Percentiles rank a stretch among this genome's conserved stretches.
Evolutionary conservation across 176 grass and related monocot genomes (phyloP).

Genomic region (Oryza glaberrima): DNA sequence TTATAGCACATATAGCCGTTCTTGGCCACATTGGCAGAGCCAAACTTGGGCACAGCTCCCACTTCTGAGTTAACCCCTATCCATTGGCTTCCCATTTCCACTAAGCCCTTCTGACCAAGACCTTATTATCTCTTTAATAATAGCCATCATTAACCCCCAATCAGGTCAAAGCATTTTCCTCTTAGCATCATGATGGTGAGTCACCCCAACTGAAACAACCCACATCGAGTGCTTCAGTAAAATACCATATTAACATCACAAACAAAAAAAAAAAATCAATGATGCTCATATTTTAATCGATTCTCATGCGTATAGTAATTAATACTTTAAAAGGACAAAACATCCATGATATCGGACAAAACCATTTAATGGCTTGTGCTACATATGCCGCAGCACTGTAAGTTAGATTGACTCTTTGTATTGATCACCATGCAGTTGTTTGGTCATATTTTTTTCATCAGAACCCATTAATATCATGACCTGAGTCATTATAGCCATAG

Average conservation of each 20-base stretch:
- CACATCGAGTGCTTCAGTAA: conserved; percentile 18
- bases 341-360: not conserved
- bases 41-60: conserved; percentile 13
- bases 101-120: conserved; percentile 2
- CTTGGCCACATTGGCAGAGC: not conserved
- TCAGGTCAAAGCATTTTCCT: conserved; percentile 34
- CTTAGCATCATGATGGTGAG: conserved; percentile 29
- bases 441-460: not conserved
- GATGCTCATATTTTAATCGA: not conserved
- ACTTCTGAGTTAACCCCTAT: not conserved
- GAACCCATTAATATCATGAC: too few species aligned
- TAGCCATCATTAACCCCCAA: conserved; percentile 29
- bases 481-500: too few species aligned
- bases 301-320: not conserved
- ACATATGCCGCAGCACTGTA: not conserved
- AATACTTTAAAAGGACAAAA: not conserved
- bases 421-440: not conserved
- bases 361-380: not conserved
- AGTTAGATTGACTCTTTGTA: not conserved
- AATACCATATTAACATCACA: not conserved
- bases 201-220: conserved; percentile 18
- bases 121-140: conserved; percentile 14
- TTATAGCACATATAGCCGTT: not conserved
- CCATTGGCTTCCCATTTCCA: conserved; percentile 6
- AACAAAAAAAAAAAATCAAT: not conserved